Evolutionary conservation across 2,329 filamentous ascomycete species (phyloP), one percentile per base, ranked within the genome.

Genomic region (Rachicladosporium sp.): DNA sequence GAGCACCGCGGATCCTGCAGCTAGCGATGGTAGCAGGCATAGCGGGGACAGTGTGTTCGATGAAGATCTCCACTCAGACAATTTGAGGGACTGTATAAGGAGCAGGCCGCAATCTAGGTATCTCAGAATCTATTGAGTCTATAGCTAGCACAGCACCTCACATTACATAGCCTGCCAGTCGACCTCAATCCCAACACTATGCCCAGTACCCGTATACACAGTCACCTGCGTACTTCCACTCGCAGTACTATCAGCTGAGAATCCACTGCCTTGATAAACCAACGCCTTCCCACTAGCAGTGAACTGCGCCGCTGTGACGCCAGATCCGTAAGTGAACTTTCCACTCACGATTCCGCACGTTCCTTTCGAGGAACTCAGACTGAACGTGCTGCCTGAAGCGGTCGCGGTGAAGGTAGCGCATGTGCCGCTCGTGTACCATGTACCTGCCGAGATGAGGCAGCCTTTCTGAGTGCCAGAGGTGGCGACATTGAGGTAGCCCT

Each of bases 391-490:
- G 33, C 60, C 59, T 10, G 48, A 50, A 1, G 65, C 43, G 3
- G 69, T 60, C 4, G 76, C 74, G 0, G 69, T 74, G 55, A 75
- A 80, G 0, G 73, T 80, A 1, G 80, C 80, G 52, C 79, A 83
- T 0, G 78, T 80, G 2, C 79, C 78, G 1, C 66, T 69, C 0
- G 69, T 68, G 52, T 80, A 84, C 80, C 80, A 85, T 0, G 70
- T 74, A 0, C 80, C 80, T 7, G 61, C 66, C 40, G 70, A 70
- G 53, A 83, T 84, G 42, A 84, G 67, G 49, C 78, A 84, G n/a
- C 80, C 80, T 6, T 65, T 67, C 35, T 63, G 54, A n/a, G 52
- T 53, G 3, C 71, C 68, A 11, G 61, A 56, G 3, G 66, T 63
- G 19, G 67, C 52, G 3, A 80, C 76, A 39, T 77, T 70, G 31